Evolutionary conservation across 768 basidiomycete species (phyloP).

Genomic region (Kwoniella dejecticola): DNA sequence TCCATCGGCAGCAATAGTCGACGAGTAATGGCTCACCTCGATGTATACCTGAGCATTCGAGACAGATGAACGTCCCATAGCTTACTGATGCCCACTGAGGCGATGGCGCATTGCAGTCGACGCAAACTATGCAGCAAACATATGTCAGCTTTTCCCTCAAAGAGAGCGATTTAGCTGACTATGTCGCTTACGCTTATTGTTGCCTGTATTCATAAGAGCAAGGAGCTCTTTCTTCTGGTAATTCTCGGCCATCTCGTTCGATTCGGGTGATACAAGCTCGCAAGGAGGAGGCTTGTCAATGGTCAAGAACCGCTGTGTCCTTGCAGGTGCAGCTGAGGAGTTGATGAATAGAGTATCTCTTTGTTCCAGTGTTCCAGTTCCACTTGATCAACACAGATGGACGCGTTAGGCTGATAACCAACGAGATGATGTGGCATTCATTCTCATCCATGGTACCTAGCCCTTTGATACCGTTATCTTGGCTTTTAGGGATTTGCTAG

Average conservation of each 20-base stretch:
- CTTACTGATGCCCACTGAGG: slow-evolving; percentile 78
- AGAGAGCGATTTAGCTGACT: neutral
- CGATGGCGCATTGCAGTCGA: slow-evolving; percentile 83
- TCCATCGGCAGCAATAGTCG: neutral
- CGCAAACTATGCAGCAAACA: slow-evolving; percentile 60
- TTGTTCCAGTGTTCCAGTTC: too few relatives aligned
- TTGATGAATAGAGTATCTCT: too few relatives aligned
- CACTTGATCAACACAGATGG: too few relatives aligned
- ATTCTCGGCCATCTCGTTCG: slow-evolving; percentile 62
- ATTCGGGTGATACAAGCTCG: neutral
- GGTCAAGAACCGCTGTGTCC: too few relatives aligned
- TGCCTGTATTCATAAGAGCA: slow-evolving; percentile 72
- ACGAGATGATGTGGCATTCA: too few relatives aligned
- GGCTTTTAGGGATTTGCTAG: too few relatives aligned
- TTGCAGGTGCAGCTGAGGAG: too few relatives aligned
- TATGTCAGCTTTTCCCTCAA: neutral
- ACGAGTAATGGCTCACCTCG: slow-evolving; percentile 32
- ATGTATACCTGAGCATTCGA: slow-evolving; percentile 64
- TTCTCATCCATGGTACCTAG: too few relatives aligned
- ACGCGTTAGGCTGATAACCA: too few relatives aligned
- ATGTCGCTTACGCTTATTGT: slow-evolving; percentile 64
- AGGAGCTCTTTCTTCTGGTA: slow-evolving; percentile 71
- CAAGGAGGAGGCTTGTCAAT: neutral
- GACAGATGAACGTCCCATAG: slow-evolving; percentile 78
- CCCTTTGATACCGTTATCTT: too few relatives aligned